Evolutionary conservation across 2,329 filamentous ascomycete species (phyloP).

Genomic region (Arthrobotrys megalospora): DNA sequence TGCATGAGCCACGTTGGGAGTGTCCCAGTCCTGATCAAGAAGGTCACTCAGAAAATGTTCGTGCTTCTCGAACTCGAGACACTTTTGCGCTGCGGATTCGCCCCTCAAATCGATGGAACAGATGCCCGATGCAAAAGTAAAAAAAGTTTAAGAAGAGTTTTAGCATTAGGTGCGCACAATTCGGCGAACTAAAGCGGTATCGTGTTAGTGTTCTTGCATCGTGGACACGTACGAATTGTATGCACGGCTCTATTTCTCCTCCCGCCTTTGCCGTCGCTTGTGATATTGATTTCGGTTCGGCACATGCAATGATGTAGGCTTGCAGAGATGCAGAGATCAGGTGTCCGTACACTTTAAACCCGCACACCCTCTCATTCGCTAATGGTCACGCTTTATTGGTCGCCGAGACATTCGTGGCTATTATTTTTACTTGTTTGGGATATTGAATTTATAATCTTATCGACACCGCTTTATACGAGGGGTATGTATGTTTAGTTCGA

Average conservation of each 20-base stretch:
- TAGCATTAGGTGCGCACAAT: slow-evolving; percentile 10
- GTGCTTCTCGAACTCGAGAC: slow-evolving; percentile 37
- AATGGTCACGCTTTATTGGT: slow-evolving; percentile 61
- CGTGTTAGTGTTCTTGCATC: slow-evolving; percentile 30
- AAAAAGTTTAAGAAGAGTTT: slow-evolving; percentile 12
- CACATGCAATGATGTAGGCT: slow-evolving; percentile 61
- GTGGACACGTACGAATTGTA: slow-evolving; percentile 37
- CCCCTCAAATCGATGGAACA: slow-evolving; percentile 12
- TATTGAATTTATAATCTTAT: slow-evolving; percentile 43
- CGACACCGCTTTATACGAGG: slow-evolving; percentile 4
- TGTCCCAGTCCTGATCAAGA: slow-evolving; percentile 56
- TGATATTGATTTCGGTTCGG: slow-evolving; percentile 60
- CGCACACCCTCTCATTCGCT: slow-evolving; percentile 58
- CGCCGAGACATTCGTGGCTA: slow-evolving; percentile 44
- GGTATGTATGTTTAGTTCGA: slow-evolving; percentile 18
- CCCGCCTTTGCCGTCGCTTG: slow-evolving; percentile 60
- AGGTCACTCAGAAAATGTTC: slow-evolving; percentile 49
- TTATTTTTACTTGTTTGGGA: slow-evolving; percentile 38
- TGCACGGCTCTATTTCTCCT: slow-evolving; percentile 50
- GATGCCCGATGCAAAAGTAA: slow-evolving; percentile 30
- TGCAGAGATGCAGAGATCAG: slow-evolving; percentile 61
- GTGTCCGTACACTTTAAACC: slow-evolving; percentile 52
- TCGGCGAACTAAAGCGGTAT: slow-evolving; percentile 40
- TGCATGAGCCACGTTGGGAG: slow-evolving; percentile 60
- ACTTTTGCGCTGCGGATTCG: slow-evolving; percentile 13